Evolutionary conservation across 306 rosid species (phyloP), one percentile per base, ranked within the genome.

Genomic region (Ziziphus jujuba): DNA sequence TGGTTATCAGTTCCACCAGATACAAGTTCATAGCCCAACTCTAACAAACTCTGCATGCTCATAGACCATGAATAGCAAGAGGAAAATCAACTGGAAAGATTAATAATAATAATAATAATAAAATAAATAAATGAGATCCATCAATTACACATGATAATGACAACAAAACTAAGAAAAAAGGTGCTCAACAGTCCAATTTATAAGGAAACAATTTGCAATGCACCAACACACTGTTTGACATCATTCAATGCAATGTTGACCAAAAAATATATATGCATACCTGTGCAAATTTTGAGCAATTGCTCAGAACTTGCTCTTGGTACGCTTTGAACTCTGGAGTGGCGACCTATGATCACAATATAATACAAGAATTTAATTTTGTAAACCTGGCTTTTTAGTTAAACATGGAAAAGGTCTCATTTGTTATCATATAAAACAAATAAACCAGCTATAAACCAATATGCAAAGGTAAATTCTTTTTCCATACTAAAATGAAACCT

Each of bases 1-100:
- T 92, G 98, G 84, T 89, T 92, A 20, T 92, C 98, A 0, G 98
- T 89, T 79, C 98, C 98, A 71, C 95, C 98, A 59, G 98, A 92
- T 54, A 92, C 98, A 72, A 89, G 95, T 10, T 87, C 91, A 53
- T 89, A 92, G 73, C 98, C 93, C 69, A 17, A 77, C 83, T 84
- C 91, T 66, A 84, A 69, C 90, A 92, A 86, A 84, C 89, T 85
- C 98, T 89, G 95, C 72, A 82, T 58, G 75, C 45, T 74, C 81
- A 72, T 74, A 55, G 45, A 75, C 60, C 73, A 78, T 23, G 57
- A 67, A 72, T 59, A 40, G 70, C 73, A 25, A 71, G 65, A 65
- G 40, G 52, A 45, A 62, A 19, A 74, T 51, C 23, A 44, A 55
- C 25, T 53, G 28, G 63, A 72, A 63, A 50, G 63, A 45, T 51